Base-by-base conservation (phyloP, 306 rosid species). In the Benincasa hispida region DNA sequence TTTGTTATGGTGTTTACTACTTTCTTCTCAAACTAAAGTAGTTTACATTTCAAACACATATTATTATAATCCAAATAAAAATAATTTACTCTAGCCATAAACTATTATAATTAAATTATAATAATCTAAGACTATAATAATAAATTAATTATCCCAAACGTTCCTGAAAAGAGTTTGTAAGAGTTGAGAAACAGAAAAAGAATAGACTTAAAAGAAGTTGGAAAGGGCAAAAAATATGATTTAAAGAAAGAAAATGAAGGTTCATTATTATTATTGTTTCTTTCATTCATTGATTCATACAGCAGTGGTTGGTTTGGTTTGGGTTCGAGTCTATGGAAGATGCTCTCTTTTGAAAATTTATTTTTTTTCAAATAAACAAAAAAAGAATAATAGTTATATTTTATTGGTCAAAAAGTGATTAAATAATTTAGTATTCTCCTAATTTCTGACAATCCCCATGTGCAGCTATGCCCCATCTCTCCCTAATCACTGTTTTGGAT, bases 371-470 rank as follows among this genome's bases (percentile, higher is more conserved):
- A 69, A 69, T 69, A 15, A 24, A 42, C 17, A 69, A 69, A 42
- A 48, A 12, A 12, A 45, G 22, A 42, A 15, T 1, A 32, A 37
- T 62, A 3, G 72, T 50, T 15, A 51, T 72, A 48, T 73, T 73
- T 55, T 74, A 51, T 74, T 54, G 45, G 47, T 51, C 45, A 34
- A 51, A 74, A 74, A 74, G 17, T 8, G 15, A 74, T 28, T 28
- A 53, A 51, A 74, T 18, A 79, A 84, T 78, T 83, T 73, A 75
- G 80, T 53, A 82, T 73, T 74, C 84, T 85, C 90, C 87, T 87
- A 85, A 81, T 51, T 74, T 79, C 87, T 82, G 90, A 86, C 90
- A 88, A 78, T 75, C 83, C 84, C 91, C 98, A 93, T 91, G 98
- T 93, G 96, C 89, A 41, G 75, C 84, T 87, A 78, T 88, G 74